Conservation (phyloP, 441 rosid genomes). For the Bruguiera hainesii region DNA sequence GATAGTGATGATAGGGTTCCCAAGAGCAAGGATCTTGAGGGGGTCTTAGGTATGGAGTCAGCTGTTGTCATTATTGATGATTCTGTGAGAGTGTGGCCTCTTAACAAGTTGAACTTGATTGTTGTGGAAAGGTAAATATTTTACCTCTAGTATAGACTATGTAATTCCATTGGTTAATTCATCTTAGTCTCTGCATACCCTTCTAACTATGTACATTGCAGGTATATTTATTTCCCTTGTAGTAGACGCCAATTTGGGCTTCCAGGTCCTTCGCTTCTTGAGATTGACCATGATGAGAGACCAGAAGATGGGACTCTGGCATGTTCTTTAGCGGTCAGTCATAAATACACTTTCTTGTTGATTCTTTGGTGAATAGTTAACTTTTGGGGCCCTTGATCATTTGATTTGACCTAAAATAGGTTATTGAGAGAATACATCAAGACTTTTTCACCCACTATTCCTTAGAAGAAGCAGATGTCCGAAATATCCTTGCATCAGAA, state of each 20-base stretch:
- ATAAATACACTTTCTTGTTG: constrained; percentile 9
- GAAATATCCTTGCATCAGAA: constrained; percentile 81
- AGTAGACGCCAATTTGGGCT: constrained; percentile 99
- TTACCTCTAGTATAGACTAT: background rate
- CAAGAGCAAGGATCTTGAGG: constrained; percentile 97
- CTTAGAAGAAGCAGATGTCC: constrained; percentile 80
- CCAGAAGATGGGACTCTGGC: constrained; percentile 98
- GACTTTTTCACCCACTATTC: constrained; percentile 66
- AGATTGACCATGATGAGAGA: constrained; percentile 94
- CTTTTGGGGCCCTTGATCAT: constrained; percentile 2
- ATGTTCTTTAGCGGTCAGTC: constrained; percentile 84
- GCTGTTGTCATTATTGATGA: constrained; percentile 93
- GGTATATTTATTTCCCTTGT: constrained; percentile 93
- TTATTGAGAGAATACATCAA: constrained; percentile 80
- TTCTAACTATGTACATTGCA: constrained; percentile 30
- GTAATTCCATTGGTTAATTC: constrained; percentile 3
- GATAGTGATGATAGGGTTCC: constrained; percentile 93
- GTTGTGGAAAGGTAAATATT: constrained; percentile 78
- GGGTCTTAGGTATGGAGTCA: constrained; percentile 98
- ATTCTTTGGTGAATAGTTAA: constrained; percentile 3
- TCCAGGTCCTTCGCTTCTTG: constrained; percentile 95
- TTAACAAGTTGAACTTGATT: constrained; percentile 80
- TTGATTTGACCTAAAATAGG: constrained; percentile 44
- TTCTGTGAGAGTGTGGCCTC: constrained; percentile 98
- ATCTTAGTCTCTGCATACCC: background rate